Evolutionary conservation across 371 early-diverging fungal species (phyloP).

Genomic region (Quaeritorhiza haematococci): DNA sequence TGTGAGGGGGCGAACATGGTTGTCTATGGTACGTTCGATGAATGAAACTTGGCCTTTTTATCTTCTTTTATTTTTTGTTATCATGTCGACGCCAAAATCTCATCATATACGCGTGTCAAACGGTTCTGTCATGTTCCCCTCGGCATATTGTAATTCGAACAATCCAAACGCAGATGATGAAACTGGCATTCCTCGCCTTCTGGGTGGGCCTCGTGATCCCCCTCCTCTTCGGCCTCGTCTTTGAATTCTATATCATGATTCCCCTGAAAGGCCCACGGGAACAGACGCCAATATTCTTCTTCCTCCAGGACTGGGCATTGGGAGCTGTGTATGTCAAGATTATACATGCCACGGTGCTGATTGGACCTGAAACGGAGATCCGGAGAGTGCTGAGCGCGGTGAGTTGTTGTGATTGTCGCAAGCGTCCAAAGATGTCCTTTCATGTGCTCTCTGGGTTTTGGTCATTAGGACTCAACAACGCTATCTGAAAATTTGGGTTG

Average conservation of each 20-base stretch:
- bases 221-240: conserved; percentile 27
- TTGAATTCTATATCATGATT: conserved; percentile 35
- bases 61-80: no score
- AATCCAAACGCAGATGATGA: conserved; percentile 11
- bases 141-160: neutral
- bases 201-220: conserved; percentile 34
- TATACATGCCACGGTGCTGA: conserved; percentile 25
- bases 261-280: conserved; percentile 4
- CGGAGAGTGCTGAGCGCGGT: conserved; percentile 15
- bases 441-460: no score
- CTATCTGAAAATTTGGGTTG: neutral
- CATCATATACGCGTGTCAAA: no score
- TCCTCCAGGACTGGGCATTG: conserved; percentile 37
- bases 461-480: neutral
- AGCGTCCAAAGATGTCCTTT: no score
- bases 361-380: conserved; percentile 30
- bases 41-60: no score
- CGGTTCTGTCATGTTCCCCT: neutral
- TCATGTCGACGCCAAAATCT: no score
- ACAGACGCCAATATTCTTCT: conserved; percentile 13
- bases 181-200: conserved; percentile 17
- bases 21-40: no score
- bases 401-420: conserved; percentile 5
- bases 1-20: no score
- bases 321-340: conserved; percentile 40